Conservation (phyloP, 371 early-diverging fungal genomes). For the Syncephalastrum sp. region DNA sequence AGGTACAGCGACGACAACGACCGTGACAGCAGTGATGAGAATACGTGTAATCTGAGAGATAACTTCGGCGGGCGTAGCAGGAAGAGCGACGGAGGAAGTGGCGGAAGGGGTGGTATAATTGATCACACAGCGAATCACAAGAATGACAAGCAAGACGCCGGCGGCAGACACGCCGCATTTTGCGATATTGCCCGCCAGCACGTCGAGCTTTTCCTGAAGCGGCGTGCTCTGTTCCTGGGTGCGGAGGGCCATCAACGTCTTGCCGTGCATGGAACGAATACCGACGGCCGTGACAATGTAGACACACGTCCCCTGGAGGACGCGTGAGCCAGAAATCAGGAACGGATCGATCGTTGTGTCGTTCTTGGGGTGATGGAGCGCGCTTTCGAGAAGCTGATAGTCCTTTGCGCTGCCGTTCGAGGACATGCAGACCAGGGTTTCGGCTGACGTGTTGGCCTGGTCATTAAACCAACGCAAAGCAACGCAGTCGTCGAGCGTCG, state of each 20-base stretch:
- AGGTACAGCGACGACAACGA: conserved; percentile 79
- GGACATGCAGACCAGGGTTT: neutral
- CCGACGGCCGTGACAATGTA: conserved; percentile 72
- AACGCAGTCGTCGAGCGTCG: conserved; percentile 29
- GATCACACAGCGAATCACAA: conserved; percentile 61
- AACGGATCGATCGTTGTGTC: conserved; percentile 57
- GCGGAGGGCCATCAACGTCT: conserved; percentile 71
- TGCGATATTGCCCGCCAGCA: conserved; percentile 68
- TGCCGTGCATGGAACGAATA: conserved; percentile 70
- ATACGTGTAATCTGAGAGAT: conserved; percentile 56
- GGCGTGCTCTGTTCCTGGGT: conserved; percentile 64
- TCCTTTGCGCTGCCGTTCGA: neutral
- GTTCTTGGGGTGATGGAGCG: too few relatives aligned
- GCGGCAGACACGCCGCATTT: conserved; percentile 70
- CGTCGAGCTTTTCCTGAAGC: conserved; percentile 66
- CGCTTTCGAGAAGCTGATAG: too few relatives aligned
- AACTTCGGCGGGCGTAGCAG: conserved; percentile 27
- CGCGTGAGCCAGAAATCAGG: conserved; percentile 71
- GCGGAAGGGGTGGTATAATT: conserved; percentile 12
- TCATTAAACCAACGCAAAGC: conserved; percentile 6
- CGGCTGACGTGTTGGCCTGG: neutral
- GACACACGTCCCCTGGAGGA: conserved; percentile 75
- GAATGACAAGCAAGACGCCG: conserved; percentile 59
- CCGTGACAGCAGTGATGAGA: conserved; percentile 67
- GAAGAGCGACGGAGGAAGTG: conserved; percentile 8